phyloP scores from a whole-genome alignment of 352 stramenopile species.

The Phytophthora tentaculata region DNA sequence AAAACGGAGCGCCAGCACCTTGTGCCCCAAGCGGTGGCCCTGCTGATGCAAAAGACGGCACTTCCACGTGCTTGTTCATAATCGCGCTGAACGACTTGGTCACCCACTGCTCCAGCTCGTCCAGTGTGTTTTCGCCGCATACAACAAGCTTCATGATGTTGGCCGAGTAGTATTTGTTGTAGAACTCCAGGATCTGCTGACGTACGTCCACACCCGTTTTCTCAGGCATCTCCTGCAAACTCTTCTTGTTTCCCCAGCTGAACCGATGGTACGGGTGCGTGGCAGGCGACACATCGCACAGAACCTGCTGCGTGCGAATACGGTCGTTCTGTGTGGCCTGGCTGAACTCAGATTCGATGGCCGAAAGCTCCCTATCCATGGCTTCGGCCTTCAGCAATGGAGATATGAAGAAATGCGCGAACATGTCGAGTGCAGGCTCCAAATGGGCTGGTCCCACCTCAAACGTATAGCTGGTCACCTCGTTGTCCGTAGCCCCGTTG shows the following conservation, averaged over 20 bases:
- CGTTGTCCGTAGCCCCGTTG: conserved; percentile 94
- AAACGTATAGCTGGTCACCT: conserved; percentile 95
- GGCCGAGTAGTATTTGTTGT: conserved; percentile 75
- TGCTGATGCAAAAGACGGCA: conserved; percentile 47
- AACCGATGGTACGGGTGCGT: conserved; percentile 85
- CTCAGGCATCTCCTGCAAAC: conserved; percentile 57
- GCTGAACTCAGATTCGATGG: conserved; percentile 91
- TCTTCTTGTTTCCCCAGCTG: conserved; percentile 86
- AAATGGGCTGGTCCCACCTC: conserved; percentile 80
- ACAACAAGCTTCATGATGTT: conserved; percentile 90
- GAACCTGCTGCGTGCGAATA: conserved; percentile 79
- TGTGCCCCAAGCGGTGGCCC: conserved; percentile 62
- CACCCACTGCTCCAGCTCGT: conserved; percentile 75
- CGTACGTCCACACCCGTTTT: conserved; percentile 58
- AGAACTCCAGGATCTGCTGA: conserved; percentile 66
- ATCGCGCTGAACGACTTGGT: conserved; percentile 67
- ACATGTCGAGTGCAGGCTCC: conserved; percentile 88
- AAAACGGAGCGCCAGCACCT: conserved; percentile 43
- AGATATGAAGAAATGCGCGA: conserved; percentile 95
- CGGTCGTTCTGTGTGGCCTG: conserved; percentile 79
- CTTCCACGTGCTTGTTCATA: conserved; percentile 55
- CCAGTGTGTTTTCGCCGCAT: conserved; percentile 72
- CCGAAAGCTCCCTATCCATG: conserved; percentile 82
- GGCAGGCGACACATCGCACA: conserved; percentile 58
- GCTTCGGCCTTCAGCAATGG: conserved; percentile 84